Conservation (phyloP, 306 rosid species). For the Prunus mira region DNA sequence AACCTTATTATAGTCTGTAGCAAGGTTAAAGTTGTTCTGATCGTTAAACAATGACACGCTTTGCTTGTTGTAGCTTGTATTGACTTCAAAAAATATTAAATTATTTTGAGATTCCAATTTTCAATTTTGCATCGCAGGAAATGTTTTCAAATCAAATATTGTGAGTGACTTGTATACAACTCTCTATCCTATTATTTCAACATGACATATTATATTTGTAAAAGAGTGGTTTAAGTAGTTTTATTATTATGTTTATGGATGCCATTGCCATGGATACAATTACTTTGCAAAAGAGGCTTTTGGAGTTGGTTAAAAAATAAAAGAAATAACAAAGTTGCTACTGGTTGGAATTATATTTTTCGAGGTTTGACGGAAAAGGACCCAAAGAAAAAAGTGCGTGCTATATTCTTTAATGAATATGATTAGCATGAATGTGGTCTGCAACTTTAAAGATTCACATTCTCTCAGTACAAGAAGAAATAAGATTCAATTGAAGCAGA, state of each 20-base stretch:
- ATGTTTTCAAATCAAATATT: too few relatives aligned
- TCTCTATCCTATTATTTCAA: too few relatives aligned
- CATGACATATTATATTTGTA: background rate
- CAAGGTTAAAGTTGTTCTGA: background rate
- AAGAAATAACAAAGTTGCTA: too few relatives aligned
- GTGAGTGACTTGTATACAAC: too few relatives aligned
- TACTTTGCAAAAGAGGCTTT: too few relatives aligned
- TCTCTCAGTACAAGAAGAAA: background rate
- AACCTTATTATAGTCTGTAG: conserved; percentile 4
- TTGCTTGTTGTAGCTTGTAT: background rate
- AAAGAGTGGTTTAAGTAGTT: too few relatives aligned
- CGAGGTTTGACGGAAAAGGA: background rate
- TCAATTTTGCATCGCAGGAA: too few relatives aligned
- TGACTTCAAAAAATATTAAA: too few relatives aligned
- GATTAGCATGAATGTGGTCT: background rate
- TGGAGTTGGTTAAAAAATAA: too few relatives aligned
- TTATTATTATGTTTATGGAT: too few relatives aligned
- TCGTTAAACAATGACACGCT: background rate
- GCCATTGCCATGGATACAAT: too few relatives aligned
- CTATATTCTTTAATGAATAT: background rate
- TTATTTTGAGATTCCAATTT: too few relatives aligned
- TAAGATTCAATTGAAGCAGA: background rate
- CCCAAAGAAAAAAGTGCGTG: background rate
- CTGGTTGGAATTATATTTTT: background rate
- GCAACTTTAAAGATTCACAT: background rate